A percentile compares a stretch with the other conserved stretches of the same genome.
Conservation (phyloP, 345 rosid genomes). For the Hypericum androsaemum region DNA sequence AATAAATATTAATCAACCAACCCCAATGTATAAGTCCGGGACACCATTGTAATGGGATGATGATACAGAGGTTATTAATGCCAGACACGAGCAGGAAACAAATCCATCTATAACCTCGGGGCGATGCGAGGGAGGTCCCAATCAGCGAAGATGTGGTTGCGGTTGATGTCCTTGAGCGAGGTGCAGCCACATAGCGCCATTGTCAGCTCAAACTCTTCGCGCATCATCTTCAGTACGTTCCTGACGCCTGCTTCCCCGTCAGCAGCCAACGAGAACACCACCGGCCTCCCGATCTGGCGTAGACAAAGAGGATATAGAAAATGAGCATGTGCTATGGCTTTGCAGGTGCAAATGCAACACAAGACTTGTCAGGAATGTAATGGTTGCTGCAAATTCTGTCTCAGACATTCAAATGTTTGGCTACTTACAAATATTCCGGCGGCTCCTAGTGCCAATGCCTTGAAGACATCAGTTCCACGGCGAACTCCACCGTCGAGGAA, state of each 20-base stretch:
- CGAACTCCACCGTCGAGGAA: conserved; percentile 95
- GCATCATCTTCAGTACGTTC: conserved; percentile 68
- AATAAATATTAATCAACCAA: too few relatives aligned
- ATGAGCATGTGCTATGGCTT: too few relatives aligned
- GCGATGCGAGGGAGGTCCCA: conserved; percentile 47
- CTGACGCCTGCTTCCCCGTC: conserved; percentile 66
- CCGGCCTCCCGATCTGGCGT: conserved; percentile 81
- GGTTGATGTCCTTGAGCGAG: conserved; percentile 70
- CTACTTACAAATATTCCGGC: conserved; percentile 82
- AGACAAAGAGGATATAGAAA: background rate
- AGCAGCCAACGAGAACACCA: conserved; percentile 67
- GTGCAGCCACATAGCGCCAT: conserved; percentile 90
- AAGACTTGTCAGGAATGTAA: too few relatives aligned
- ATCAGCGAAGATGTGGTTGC: conserved; percentile 53
- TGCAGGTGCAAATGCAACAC: too few relatives aligned
- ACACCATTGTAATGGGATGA: too few relatives aligned
- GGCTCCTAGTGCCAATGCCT: conserved; percentile 95
- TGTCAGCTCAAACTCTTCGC: conserved; percentile 75
- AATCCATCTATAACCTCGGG: background rate
- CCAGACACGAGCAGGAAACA: too few relatives aligned
- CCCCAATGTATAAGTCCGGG: too few relatives aligned
- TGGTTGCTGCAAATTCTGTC: background rate
- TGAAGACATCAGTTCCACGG: conserved; percentile 96
- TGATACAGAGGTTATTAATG: too few relatives aligned
- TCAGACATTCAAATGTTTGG: background rate